A percentile compares a stretch with the other conserved stretches of the same genome.
These are phyloP conservation scores for Chlorella sp. DNA, from an alignment of 139 green algal genomes.

Conservation along the genomic window DNA sequence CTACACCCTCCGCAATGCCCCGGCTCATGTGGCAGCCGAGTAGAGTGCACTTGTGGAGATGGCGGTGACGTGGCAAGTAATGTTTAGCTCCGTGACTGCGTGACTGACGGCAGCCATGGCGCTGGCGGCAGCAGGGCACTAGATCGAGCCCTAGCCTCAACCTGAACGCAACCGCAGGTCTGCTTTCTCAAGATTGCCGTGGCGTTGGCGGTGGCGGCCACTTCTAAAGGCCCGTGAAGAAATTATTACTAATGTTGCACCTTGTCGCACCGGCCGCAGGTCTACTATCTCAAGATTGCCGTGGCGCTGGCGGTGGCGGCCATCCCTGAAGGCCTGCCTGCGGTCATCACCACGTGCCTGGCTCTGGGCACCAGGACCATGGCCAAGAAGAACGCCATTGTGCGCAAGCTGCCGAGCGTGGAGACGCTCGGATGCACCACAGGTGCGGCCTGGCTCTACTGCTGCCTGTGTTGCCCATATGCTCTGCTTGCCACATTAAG, in stretches of 20 bases:
- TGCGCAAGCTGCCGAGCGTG: constrained; percentile 88
- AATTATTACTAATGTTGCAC: too few species aligned
- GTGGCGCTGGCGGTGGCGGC: constrained; percentile 89
- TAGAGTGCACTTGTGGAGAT: too few species aligned
- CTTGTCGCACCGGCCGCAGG: constrained; percentile 18
- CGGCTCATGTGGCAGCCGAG: too few species aligned
- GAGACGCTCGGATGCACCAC: constrained; percentile 98
- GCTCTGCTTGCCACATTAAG: too few species aligned
- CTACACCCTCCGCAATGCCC: too few species aligned
- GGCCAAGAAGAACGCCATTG: constrained; percentile 83
- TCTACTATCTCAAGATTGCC: constrained; percentile 97
- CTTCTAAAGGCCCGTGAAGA: constrained; percentile 90
- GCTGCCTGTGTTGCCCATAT: too few species aligned
- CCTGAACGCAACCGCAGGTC: too few species aligned
- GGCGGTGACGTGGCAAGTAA: too few species aligned
- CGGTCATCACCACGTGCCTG: constrained; percentile 99
- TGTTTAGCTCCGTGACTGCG: too few species aligned
- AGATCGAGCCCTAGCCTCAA: too few species aligned
- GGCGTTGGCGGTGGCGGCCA: constrained; percentile 92
- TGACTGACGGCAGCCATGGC: too few species aligned
- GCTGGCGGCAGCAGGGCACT: too few species aligned
- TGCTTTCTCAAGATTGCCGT: constrained; percentile 97
- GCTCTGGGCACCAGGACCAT: constrained; percentile 94
- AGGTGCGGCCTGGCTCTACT: constrained; percentile 5
- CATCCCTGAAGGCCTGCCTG: constrained; percentile 93